Evolutionary conservation across 2,329 filamentous ascomycete genomes (phyloP), one percentile per base, ranked within the genome.

Genomic region (Diplodia intermedia): DNA sequence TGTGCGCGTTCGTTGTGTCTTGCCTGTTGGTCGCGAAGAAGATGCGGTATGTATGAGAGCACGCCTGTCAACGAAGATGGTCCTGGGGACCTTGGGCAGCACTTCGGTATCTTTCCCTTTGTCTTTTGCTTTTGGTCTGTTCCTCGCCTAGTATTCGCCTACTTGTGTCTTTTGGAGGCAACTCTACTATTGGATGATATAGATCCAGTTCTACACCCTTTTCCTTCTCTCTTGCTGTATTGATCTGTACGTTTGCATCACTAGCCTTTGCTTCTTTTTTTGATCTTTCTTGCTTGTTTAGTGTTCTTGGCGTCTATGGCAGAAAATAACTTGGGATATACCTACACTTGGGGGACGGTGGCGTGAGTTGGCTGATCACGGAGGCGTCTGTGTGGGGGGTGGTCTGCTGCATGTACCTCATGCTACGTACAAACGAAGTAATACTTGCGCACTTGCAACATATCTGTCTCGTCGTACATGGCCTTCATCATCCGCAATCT

Each of bases 1-100:
- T 94, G 36, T 79, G 82, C 36, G 66, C 74, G 23, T 81, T 84
- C 69, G 76, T 82, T 15, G 71, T 77, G 2, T 69, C 74, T 26
- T 82, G 80, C 72, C 69, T 84, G 47, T 66, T 71, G 29, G 71
- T 79, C 38, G 82, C 82, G 29, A 82, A 78, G 79, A 80, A 72
- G 73, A 70, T 83, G 76, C 78, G 74, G 69, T 82, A 68, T 23
- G 38, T 68, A 4, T 67, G 26, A 67, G 11, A 18, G 12, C 47
- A 20, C n/a, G 11, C 8, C 9, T 38, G n/a, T 8, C 20, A 14
- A n/a, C 31, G 12, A 18, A 3, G 8, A 14, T 23, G 31, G 9
- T 38, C 29, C 31, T 14, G 9, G 9, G 8, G 54, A 20, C 15
- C 18, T 56, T 14, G 18, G 52, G 29, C 26, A 36, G 40, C 4